Evolutionary conservation across 2,329 filamentous ascomycete species (phyloP).

Genomic region (Aureobasidium sp.): DNA sequence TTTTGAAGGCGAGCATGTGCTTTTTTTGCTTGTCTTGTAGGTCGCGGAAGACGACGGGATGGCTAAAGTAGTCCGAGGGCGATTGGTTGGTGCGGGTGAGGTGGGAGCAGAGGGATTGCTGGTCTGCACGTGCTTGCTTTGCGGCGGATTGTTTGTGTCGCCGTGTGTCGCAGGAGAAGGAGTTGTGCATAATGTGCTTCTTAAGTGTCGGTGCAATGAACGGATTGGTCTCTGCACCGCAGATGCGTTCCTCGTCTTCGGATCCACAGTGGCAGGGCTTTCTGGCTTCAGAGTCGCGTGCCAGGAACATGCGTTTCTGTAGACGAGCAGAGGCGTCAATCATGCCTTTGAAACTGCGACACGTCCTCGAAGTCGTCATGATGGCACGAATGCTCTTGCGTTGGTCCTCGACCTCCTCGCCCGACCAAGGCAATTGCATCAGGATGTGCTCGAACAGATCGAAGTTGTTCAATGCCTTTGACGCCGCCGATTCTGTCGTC

Average conservation of each 20-base stretch:
- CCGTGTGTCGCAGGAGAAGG: constrained; percentile 11
- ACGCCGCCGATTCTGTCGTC: not conserved
- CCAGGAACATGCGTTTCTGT: constrained; percentile 11
- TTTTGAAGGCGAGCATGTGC: constrained; percentile 13
- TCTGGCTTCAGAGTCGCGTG: constrained; percentile 12
- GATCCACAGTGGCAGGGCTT: constrained; percentile 1
- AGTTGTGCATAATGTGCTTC: constrained; percentile 13
- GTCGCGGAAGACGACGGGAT: constrained; percentile 11
- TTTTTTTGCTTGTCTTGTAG: constrained; percentile 7
- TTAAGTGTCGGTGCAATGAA: constrained; percentile 6
- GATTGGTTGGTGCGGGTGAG: not conserved
- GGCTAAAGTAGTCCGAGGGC: not conserved
- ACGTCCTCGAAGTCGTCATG: constrained; percentile 7
- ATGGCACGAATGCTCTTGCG: constrained; percentile 10
- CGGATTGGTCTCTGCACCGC: constrained; percentile 8
- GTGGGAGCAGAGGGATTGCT: not conserved
- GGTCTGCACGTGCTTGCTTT: not conserved
- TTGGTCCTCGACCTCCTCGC: not conserved
- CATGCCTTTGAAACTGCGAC: constrained; percentile 15
- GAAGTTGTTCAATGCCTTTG: constrained; percentile 7
- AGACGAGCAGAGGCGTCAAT: constrained; percentile 12
- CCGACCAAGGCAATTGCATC: constrained; percentile 9
- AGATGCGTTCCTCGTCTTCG: constrained; percentile 1
- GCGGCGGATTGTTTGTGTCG: not conserved
- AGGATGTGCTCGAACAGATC: constrained; percentile 11